Evolutionary conservation across 1,139 yeast genomes (phyloP), one percentile per base, ranked within the genome.

Genomic region (Pichia sp.): DNA sequence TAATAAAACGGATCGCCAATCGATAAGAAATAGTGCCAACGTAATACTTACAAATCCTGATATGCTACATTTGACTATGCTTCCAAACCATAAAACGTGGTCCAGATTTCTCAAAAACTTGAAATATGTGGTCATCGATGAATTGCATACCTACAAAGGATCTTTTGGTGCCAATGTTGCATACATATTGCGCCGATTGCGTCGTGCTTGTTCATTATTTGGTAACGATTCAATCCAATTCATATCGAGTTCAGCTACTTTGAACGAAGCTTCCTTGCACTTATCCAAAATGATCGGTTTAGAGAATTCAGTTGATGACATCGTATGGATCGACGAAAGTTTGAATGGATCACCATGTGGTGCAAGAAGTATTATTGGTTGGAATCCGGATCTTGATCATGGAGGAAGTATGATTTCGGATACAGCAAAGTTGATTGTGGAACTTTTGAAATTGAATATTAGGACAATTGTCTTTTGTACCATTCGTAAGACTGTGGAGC

Each of bases 1-100:
- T 0, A 86, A 85, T 1, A 66, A 74, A 41, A 73, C 73, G 4
- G 75, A 75, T 16, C 74, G 97, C 42, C 68, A 71, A 0, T 65
- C 66, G 27, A 79, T 90, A 27, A 75, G 90, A 52, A 74, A 76
- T 31, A 75, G 75, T 53, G 90, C 96, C 0, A 84, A 86, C 55
- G 86, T 93, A 5, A 84, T 93, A 9, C 90, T 93, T 67, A 89
- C 98, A 0, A 93, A 93, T 65, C 99, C 99, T 0, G 99, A 93
- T 66, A 89, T 93, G 75, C 75, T 95, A 2, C 99, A 93, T 70
- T 80, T 91, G 0, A 84, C 93, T 20, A 82, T 93, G 14, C 71
- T 93, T 24, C 98, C 99, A 0, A 80, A 82, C 55, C 85, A 83
- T 62, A 78, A 77, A 41, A 75, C 79, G 14, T 93, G 99, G 98